These are phyloP conservation scores for Ichthyophonus hoferi DNA, from an alignment of 208 protist genomes.

Conservation along the genomic window DNA sequence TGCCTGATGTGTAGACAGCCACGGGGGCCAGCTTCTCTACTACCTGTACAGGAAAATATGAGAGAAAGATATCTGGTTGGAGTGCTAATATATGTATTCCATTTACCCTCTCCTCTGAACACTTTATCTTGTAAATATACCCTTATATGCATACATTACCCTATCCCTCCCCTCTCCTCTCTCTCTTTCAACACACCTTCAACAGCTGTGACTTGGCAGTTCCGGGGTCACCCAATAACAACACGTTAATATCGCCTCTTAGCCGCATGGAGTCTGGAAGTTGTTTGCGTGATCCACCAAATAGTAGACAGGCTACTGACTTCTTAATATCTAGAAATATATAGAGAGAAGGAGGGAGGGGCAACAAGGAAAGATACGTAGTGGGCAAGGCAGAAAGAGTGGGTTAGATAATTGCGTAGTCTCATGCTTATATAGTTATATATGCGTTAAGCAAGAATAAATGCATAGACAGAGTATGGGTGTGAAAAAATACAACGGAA, in stretches of 20 bases:
- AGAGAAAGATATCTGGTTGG: neutral
- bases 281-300: conserved; percentile 93
- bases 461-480: neutral
- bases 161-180: neutral
- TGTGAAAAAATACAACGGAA: conserved; percentile 11
- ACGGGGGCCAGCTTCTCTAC: conserved; percentile 74
- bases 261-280: conserved; percentile 88
- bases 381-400: too few relatives aligned
- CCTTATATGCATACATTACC: neutral
- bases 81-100: too few relatives aligned
- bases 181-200: neutral
- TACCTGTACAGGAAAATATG: neutral
- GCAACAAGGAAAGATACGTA: too few relatives aligned
- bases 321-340: conserved; percentile 77
- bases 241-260: conserved; percentile 97
- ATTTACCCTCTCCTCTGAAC: too few relatives aligned
- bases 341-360: too few relatives aligned
- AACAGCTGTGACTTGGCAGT: conserved; percentile 84
- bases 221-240: conserved; percentile 97
- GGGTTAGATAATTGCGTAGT: too few relatives aligned
- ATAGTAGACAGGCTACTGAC: conserved; percentile 86
- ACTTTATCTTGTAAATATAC: neutral
- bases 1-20: conserved; percentile 98
- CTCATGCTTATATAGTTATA: too few relatives aligned
- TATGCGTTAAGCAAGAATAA: conserved; percentile 1